phyloP scores from a whole-genome alignment of 2,329 filamentous ascomycete species.

The Aureobasidium sp. region DNA sequence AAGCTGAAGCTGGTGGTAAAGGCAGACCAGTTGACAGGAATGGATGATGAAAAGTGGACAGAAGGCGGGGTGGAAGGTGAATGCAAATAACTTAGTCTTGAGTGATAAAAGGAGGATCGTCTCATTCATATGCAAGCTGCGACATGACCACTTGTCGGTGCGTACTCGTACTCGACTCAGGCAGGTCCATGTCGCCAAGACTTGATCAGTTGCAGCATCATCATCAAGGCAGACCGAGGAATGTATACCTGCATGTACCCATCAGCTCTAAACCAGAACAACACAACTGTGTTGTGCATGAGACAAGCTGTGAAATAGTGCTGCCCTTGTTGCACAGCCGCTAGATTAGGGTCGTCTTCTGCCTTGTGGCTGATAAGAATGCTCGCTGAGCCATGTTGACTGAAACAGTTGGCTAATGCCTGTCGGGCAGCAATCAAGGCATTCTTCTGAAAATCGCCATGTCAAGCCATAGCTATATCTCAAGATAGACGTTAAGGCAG shows the following conservation, averaged over 20 bases:
- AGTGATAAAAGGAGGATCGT: slow-evolving; percentile 11
- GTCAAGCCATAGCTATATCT: neutral
- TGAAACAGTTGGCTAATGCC: neutral
- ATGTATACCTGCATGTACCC: neutral
- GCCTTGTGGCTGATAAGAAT: neutral
- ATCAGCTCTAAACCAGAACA: neutral
- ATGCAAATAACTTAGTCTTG: neutral
- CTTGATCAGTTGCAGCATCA: neutral
- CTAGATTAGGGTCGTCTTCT: neutral
- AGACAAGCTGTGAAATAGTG: neutral
- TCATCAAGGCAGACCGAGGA: neutral
- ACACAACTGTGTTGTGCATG: neutral
- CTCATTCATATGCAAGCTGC: slow-evolving; percentile 11
- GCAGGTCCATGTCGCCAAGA: neutral
- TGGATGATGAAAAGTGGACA: neutral
- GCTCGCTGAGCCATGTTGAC: neutral
- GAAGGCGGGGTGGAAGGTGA: neutral
- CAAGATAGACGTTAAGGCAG: neutral
- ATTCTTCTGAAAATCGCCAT: neutral
- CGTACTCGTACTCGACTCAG: slow-evolving; percentile 1
- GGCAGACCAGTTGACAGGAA: neutral
- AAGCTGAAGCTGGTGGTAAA: neutral
- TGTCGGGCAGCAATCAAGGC: neutral
- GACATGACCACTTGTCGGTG: neutral
- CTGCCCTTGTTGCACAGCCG: neutral